phyloP scores from a whole-genome alignment of 2,329 filamentous ascomycete species.

The Fusarium paranaense region DNA sequence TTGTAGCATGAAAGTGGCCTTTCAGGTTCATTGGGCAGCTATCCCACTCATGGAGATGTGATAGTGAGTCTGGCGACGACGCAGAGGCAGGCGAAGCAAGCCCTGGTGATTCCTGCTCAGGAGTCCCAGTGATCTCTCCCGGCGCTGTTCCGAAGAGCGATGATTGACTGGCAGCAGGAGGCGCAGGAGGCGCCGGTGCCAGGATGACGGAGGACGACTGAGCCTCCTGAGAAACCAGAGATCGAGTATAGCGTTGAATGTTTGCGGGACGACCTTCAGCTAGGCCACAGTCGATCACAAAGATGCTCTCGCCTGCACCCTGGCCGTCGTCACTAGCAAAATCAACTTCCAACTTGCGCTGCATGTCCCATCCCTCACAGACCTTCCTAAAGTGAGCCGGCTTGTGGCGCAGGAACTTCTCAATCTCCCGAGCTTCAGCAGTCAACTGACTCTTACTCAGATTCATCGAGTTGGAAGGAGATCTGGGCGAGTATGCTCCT shows the following conservation, averaged over 20 bases:
- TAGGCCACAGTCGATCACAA: constrained; percentile 80
- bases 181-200: constrained; percentile 8
- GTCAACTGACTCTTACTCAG: constrained; percentile 76
- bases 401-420: constrained; percentile 77
- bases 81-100: constrained; percentile 40
- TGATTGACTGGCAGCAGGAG: constrained; percentile 7
- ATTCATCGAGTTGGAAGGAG: constrained; percentile 79
- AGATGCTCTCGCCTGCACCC: constrained; percentile 79
- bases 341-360: constrained; percentile 84
- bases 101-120: constrained; percentile 36
- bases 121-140: constrained; percentile 10
- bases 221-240: constrained; percentile 33
- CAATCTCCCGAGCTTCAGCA: constrained; percentile 85
- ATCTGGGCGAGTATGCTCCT: constrained; percentile 84
- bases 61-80: constrained; percentile 26
- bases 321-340: constrained; percentile 85
- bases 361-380: constrained; percentile 94
- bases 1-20: constrained; percentile 66
- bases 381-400: constrained; percentile 82
- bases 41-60: constrained; percentile 48
- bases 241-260: constrained; percentile 59
- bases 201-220: constrained; percentile 15
- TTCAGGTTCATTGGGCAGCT: constrained; percentile 59
- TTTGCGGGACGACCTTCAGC: constrained; percentile 64
- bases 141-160: constrained; percentile 48